Evolutionary conservation across 768 basidiomycete species (phyloP), one percentile per base, ranked within the genome.

Genomic region (Tulasnella sp.): DNA sequence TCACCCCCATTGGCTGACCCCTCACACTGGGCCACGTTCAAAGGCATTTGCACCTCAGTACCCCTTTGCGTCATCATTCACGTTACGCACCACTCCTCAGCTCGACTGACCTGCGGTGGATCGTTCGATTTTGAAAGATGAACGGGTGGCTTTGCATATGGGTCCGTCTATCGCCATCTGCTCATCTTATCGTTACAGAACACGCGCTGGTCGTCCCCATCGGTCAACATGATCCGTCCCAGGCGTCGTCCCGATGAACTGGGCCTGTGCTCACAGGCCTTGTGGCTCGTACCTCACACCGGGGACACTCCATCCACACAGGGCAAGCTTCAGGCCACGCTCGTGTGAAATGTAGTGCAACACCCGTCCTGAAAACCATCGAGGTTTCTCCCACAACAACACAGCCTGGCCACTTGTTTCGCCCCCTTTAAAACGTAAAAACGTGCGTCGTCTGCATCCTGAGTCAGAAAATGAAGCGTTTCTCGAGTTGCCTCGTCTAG

Each of bases 321-420:
- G 26, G 61, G 61, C 61, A 67, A 67, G 29, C 61, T 67, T 67
- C n/a, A 16, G 61, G 61, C 61, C 61, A 67, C 61, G 29, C 29
- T 32, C 61, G 61, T 67, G 61, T 67, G 61, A 67, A 67, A 26
- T 18, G 16, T 26, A 32, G 61, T 26, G 29, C 61, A 61, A 23
- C 57, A 61, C 5, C 5, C 20, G n/a, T 26, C 61, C 29, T 9
- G 61, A 67, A 67, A 67, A 67, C 61, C 61, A 67, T 67, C 61
- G 61, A 67, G 61, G 61, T 67, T 67, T 67, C 61, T 67, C 61
- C 61, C 61, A 67, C 61, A 67, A 67, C 61, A 67, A 67, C 61
- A 67, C 61, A 67, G 61, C 61, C 61, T 67, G 61, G 61, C 29
- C 61, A 18, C 61, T 67, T 35, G 26, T 67, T 35, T 67, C 61